Conservation (phyloP, 192 early-diverging fungal species). For the Coemansia sp. region DNA sequence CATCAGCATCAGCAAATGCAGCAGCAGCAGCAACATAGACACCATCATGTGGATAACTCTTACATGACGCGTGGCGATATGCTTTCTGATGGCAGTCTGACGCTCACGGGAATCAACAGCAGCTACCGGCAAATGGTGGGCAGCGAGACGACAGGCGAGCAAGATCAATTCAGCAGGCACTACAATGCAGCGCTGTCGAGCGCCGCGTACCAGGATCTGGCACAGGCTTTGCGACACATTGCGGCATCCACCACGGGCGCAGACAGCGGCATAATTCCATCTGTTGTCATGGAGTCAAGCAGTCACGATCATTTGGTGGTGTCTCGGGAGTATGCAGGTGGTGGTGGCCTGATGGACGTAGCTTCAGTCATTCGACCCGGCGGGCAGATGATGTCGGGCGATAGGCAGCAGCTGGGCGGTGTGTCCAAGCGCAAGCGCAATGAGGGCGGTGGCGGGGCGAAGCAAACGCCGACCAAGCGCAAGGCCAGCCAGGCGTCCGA, state of each 20-base stretch:
- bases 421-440: slow-evolving; percentile 37
- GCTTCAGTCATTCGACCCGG: slow-evolving; percentile 13
- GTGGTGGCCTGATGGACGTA: not conserved
- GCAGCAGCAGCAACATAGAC: slow-evolving; percentile 5
- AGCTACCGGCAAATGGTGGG: slow-evolving; percentile 6
- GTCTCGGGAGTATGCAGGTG: not conserved
- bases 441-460: slow-evolving; percentile 1
- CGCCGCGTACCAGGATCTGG: slow-evolving; percentile 38
- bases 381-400: slow-evolving; percentile 13
- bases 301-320: not conserved
- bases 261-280: slow-evolving; percentile 4
- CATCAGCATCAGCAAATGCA: not conserved
- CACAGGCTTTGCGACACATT: slow-evolving; percentile 43
- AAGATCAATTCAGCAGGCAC: slow-evolving; percentile 12
- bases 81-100: slow-evolving; percentile 11
- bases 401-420: not conserved
- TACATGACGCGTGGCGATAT: slow-evolving; percentile 28
- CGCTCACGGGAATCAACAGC: slow-evolving; percentile 22
- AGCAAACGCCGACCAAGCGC: slow-evolving; percentile 22
- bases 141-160: not conserved
- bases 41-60: slow-evolving; percentile 1
- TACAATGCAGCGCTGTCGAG: slow-evolving; percentile 23
- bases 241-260: slow-evolving; percentile 22
- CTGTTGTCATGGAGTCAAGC: not conserved
- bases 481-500: slow-evolving; percentile 24